phyloP scores from a whole-genome alignment of 2,329 filamentous ascomycete species.

The Penicillium expansum region DNA sequence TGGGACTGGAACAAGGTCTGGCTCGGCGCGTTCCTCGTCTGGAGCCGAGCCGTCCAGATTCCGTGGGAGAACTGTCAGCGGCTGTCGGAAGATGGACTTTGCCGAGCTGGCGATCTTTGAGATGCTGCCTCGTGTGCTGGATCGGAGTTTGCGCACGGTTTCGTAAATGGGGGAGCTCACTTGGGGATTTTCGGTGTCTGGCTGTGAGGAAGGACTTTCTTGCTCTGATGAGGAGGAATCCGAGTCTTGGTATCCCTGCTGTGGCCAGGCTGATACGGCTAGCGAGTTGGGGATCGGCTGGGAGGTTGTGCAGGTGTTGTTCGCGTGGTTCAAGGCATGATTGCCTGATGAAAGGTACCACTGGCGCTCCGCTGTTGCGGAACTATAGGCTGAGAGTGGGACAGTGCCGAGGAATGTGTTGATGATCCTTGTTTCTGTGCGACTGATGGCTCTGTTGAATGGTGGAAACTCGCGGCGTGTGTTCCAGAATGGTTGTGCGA shows the following conservation, averaged over 20 bases:
- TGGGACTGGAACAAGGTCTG: neutral
- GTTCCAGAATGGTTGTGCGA: slow-evolving; percentile 16
- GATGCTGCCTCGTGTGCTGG: slow-evolving; percentile 1
- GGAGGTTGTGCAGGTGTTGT: neutral
- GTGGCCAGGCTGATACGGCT: neutral
- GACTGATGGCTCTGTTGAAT: slow-evolving; percentile 19
- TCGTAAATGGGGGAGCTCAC: slow-evolving; percentile 8
- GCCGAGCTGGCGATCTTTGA: neutral
- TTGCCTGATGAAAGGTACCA: neutral
- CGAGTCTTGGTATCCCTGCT: neutral
- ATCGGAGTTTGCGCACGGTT: slow-evolving; percentile 6
- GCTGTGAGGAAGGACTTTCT: neutral
- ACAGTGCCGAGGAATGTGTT: slow-evolving; percentile 21
- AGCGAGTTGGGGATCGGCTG: neutral
- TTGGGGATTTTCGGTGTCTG: neutral
- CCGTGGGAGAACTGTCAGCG: neutral
- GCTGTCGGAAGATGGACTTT: slow-evolving; percentile 2
- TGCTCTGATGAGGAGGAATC: neutral
- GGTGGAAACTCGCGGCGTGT: slow-evolving; percentile 11
- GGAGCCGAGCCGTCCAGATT: neutral
- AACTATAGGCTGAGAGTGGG: slow-evolving; percentile 17
- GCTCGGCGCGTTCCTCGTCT: neutral
- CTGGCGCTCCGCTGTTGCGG: slow-evolving; percentile 7
- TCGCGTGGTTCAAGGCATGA: slow-evolving; percentile 1
- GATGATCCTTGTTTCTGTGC: slow-evolving; percentile 24